Conservation (phyloP, 306 rosid genomes). For the Albizia julibrissin region DNA sequence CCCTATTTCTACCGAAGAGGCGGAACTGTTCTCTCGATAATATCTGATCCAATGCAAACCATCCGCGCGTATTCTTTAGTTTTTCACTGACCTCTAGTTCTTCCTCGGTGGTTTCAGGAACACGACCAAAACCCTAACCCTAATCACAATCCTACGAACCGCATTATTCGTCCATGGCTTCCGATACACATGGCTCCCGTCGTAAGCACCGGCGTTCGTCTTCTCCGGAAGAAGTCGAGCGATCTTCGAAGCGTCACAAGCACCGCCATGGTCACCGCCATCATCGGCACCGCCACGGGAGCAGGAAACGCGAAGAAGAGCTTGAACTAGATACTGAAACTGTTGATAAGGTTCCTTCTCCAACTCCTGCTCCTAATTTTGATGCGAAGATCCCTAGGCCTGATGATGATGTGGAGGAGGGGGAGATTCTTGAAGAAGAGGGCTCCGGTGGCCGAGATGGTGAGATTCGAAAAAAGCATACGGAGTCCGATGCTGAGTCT, state of each 20-base stretch:
- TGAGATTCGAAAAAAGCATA: conserved; percentile 25
- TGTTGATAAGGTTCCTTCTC: conserved; percentile 22
- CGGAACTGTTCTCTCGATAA: neutral
- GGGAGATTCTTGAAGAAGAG: conserved; percentile 76
- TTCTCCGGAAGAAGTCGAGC: conserved; percentile 50
- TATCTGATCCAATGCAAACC: conserved; percentile 3
- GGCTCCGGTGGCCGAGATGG: conserved; percentile 40
- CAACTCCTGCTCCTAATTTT: conserved; percentile 21
- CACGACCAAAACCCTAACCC: conserved; percentile 25
- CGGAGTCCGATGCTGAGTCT: conserved; percentile 41
- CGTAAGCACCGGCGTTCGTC: conserved; percentile 55
- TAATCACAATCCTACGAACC: conserved; percentile 39
- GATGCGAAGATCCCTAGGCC: conserved; percentile 4
- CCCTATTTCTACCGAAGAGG: too few species aligned
- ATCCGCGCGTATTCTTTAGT: conserved; percentile 4
- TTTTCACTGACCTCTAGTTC: neutral
- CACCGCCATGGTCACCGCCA: conserved; percentile 55
- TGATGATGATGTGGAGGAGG: conserved; percentile 73
- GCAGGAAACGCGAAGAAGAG: conserved; percentile 50
- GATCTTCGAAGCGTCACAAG: conserved; percentile 70
- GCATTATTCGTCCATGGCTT: conserved; percentile 44
- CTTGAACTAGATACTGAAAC: conserved; percentile 36
- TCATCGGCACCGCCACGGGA: conserved; percentile 57
- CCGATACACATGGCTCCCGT: conserved; percentile 47
- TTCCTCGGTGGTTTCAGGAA: neutral